phyloP scores from a whole-genome alignment of 1,284 basidiomycete genomes.

The Lignosus rhinocerotis region DNA sequence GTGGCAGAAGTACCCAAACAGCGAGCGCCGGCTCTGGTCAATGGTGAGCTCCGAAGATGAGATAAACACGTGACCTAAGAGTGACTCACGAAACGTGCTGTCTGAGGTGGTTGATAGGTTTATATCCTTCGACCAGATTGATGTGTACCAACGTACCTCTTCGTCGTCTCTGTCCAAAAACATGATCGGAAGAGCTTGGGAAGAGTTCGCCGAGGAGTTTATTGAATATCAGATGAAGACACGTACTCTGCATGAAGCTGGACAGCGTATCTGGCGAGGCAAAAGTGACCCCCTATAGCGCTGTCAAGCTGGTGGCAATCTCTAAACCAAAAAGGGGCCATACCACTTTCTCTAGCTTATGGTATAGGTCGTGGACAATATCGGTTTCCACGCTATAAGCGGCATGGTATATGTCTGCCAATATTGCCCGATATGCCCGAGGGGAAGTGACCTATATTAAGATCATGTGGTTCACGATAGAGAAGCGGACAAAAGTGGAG shows the following conservation, averaged over 20 bases:
- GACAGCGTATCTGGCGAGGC: conserved; percentile 57
- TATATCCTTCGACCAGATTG: neutral
- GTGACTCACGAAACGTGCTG: conserved; percentile 26
- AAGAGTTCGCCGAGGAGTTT: neutral
- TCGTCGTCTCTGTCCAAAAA: conserved; percentile 29
- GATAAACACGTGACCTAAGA: neutral
- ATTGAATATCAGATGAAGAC: neutral
- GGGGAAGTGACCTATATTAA: conserved; percentile 40
- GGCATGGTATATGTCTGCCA: conserved; percentile 32
- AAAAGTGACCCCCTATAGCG: conserved; percentile 48
- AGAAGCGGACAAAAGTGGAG: neutral
- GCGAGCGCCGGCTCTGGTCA: conserved; percentile 61
- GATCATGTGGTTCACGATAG: neutral
- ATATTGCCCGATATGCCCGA: conserved; percentile 39
- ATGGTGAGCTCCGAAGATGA: no score
- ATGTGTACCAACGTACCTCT: conserved; percentile 21
- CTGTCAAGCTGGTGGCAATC: neutral
- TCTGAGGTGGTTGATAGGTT: conserved; percentile 5
- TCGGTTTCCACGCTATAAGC: conserved; percentile 16
- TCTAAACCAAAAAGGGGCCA: conserved; percentile 15
- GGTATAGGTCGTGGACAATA: conserved; percentile 27
- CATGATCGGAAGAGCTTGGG: conserved; percentile 15
- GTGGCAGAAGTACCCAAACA: conserved; percentile 78
- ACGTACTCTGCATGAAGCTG: conserved; percentile 60
- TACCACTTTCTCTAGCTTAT: conserved; percentile 47